Conservation (phyloP, 2,329 filamentous ascomycete species). For the Sporothrix phasma region DNA sequence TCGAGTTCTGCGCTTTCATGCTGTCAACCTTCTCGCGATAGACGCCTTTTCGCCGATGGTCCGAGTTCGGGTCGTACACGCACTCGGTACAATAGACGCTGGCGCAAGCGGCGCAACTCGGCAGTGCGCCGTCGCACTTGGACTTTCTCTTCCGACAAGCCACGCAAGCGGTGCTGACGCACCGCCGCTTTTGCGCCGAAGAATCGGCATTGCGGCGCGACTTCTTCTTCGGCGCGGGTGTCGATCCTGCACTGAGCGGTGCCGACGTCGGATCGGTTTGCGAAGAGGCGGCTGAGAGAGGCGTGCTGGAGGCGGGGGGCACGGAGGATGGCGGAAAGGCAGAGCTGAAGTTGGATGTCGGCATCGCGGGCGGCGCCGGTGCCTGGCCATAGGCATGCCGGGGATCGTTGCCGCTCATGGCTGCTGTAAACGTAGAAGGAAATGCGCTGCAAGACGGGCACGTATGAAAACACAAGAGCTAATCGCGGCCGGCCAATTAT, state of each 20-base stretch:
- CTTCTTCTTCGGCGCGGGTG: constrained; percentile 33
- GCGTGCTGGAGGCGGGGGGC: neutral
- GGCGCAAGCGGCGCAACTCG: constrained; percentile 89
- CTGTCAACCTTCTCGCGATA: constrained; percentile 90
- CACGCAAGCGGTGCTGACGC: constrained; percentile 76
- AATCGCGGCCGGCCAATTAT: neutral
- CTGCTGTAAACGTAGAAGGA: neutral
- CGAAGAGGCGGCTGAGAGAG: neutral
- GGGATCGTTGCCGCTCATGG: neutral
- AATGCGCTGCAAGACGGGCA: neutral
- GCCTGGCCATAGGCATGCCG: neutral
- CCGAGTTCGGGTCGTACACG: constrained; percentile 90
- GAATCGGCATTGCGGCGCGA: constrained; percentile 38
- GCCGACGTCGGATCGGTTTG: neutral
- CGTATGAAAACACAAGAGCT: neutral
- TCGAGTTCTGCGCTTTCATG: constrained; percentile 77
- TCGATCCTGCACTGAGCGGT: neutral
- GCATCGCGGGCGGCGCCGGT: neutral
- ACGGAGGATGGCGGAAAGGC: neutral
- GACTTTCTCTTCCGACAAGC: constrained; percentile 71
- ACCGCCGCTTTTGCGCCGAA: constrained; percentile 55
- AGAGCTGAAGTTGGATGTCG: neutral
- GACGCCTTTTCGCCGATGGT: constrained; percentile 91
- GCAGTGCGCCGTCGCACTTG: constrained; percentile 85
- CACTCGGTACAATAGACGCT: constrained; percentile 88